A percentile compares a stretch with the other conserved stretches of the same genome.
phyloP scores from a whole-genome alignment of 768 basidiomycete species.

The Hericium coralloides region DNA sequence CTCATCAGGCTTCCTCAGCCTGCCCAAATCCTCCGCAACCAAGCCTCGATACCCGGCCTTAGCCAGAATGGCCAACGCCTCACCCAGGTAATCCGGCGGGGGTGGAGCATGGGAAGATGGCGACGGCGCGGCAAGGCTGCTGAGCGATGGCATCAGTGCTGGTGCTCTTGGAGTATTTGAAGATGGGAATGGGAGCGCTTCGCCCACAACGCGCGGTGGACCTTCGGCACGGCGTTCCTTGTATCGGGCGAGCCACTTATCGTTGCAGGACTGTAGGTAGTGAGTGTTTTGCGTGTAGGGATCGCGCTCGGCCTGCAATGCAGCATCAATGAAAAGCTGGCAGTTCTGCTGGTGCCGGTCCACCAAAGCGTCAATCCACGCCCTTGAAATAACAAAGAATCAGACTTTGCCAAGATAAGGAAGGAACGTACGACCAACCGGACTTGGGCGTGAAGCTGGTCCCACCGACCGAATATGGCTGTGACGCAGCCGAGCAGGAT shows the following conservation, averaged over 20 bases:
- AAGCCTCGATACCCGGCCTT: conserved; percentile 1
- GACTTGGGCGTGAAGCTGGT: neutral
- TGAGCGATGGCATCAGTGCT: neutral
- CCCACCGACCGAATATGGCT: neutral
- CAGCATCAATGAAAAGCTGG: neutral
- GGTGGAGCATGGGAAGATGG: neutral
- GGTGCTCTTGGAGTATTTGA: neutral
- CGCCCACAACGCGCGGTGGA: neutral
- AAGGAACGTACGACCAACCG: neutral
- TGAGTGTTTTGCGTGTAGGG: neutral
- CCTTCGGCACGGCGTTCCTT: neutral
- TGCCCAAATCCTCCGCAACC: conserved; percentile 22
- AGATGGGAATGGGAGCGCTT: neutral
- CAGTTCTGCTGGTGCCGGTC: neutral
- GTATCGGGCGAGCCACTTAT: neutral
- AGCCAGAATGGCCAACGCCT: neutral
- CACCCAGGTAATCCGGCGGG: neutral
- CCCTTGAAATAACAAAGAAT: neutral
- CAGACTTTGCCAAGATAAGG: neutral
- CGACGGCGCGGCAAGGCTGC: neutral
- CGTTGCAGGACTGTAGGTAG: neutral
- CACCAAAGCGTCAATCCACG: neutral
- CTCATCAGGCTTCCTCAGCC: conserved; percentile 24
- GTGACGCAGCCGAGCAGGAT: neutral
- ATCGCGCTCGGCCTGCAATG: neutral